phyloP scores from a whole-genome alignment of 2,329 filamentous ascomycete genomes.

The Sphaerulina musiva region DNA sequence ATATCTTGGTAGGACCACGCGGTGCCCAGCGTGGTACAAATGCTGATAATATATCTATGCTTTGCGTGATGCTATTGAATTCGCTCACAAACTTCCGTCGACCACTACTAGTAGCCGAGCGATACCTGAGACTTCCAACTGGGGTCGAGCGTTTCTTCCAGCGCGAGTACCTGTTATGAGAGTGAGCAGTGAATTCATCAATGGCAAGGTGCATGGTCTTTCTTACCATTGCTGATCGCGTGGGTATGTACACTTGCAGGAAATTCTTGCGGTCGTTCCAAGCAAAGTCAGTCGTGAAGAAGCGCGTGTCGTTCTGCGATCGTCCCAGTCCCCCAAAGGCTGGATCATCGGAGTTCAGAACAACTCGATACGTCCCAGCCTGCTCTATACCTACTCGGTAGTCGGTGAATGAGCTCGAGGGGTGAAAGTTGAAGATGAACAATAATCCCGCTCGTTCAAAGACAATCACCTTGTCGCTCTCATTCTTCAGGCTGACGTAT shows the following conservation, averaged over 20 bases:
- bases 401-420: constrained; percentile 75
- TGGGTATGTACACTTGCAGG: constrained; percentile 84
- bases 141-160: constrained; percentile 30
- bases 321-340: constrained; percentile 74
- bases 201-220: constrained; percentile 31
- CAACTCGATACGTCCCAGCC: constrained; percentile 76
- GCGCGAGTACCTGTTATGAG: constrained; percentile 24
- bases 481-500: constrained; percentile 89
- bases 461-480: constrained; percentile 87
- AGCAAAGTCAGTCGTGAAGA: constrained; percentile 82
- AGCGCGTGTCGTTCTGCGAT: constrained; percentile 71
- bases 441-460: constrained; percentile 87
- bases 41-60: not conserved
- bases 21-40: constrained; percentile 8
- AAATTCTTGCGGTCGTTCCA: constrained; percentile 92
- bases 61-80: not conserved
- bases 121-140: constrained; percentile 28
- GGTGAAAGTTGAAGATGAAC: constrained; percentile 96
- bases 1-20: constrained; percentile 4
- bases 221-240: constrained; percentile 72
- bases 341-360: constrained; percentile 72
- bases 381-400: constrained; percentile 85
- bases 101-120: constrained; percentile 23
- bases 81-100: not conserved
- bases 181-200: constrained; percentile 7